These are phyloP conservation scores for Aspergillus neotritici DNA, from an alignment of 2,329 filamentous ascomycete genomes.

Conservation along the genomic window DNA sequence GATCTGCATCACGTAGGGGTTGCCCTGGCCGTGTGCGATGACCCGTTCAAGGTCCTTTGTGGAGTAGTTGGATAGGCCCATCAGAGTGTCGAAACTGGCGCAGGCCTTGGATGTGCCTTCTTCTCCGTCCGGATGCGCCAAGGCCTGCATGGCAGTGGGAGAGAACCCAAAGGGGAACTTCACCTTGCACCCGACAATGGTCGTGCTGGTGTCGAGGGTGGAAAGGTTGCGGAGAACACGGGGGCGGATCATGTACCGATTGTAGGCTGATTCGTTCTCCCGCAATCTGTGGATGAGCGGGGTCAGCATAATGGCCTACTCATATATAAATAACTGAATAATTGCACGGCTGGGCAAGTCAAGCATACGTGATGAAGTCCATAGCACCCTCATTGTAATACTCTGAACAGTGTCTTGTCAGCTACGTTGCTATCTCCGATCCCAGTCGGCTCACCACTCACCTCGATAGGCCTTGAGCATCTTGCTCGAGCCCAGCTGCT, in stretches of 20 bases:
- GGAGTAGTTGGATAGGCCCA: not conserved
- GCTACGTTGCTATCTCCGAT: not conserved
- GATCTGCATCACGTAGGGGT: conserved; percentile 4
- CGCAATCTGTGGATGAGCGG: conserved; percentile 23
- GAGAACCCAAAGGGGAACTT: conserved; percentile 48
- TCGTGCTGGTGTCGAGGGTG: conserved; percentile 37
- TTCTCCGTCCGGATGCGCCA: conserved; percentile 2
- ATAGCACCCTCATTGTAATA: conserved; percentile 54
- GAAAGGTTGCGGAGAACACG: conserved; percentile 37
- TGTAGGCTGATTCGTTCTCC: conserved; percentile 49
- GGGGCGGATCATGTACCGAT: conserved; percentile 43
- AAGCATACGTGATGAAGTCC: conserved; percentile 41
- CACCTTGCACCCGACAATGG: conserved; percentile 37
- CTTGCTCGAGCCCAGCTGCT: conserved; percentile 29
- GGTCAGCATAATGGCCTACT: too few relatives aligned
- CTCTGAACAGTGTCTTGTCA: conserved; percentile 25
- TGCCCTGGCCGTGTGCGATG: not conserved
- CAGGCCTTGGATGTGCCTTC: not conserved
- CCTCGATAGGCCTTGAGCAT: conserved; percentile 32
- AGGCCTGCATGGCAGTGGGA: conserved; percentile 36
- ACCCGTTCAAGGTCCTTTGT: not conserved
- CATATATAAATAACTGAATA: not conserved
- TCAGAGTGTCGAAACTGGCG: not conserved
- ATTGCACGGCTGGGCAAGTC: not conserved
- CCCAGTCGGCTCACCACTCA: conserved; percentile 1